Evolutionary conservation across 2,329 filamentous ascomycete species (phyloP).

Genomic region (Fusarium haematococcum): DNA sequence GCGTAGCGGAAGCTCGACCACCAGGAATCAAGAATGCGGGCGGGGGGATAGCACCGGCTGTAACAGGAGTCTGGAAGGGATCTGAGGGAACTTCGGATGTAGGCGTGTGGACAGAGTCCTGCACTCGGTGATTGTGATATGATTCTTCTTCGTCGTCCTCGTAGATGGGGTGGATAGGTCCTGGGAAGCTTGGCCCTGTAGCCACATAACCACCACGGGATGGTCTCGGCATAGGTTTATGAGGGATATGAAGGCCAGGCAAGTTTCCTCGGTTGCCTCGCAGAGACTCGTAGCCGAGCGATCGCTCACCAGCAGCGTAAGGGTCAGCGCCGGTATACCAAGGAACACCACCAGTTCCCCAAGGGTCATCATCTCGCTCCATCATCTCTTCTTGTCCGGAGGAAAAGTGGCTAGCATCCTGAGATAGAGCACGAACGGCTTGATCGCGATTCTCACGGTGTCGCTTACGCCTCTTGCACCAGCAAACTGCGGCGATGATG

Average conservation of each 20-base stretch:
- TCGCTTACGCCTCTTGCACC: conserved; percentile 56
- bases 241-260: conserved; percentile 45
- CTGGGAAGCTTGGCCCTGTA: conserved; percentile 50
- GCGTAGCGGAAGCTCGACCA: conserved; percentile 50
- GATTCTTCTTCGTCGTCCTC: conserved; percentile 68
- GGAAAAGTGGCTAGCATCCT: conserved; percentile 61
- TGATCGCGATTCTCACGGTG: conserved; percentile 57
- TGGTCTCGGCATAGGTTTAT: conserved; percentile 50
- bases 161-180: conserved; percentile 68
- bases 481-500: conserved; percentile 62
- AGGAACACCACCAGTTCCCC: conserved; percentile 39
- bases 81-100: conserved; percentile 57
- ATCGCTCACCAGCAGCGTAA: conserved; percentile 55
- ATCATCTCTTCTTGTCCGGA: conserved; percentile 60
- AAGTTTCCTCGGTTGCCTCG: conserved; percentile 48
- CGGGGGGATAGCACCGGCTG: conserved; percentile 28
- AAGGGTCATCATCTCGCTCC: conserved; percentile 52
- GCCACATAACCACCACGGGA: conserved; percentile 49
- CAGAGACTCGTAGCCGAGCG: conserved; percentile 64
- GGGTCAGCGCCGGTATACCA: conserved; percentile 62
- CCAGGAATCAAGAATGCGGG: conserved; percentile 45
- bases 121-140: conserved; percentile 43
- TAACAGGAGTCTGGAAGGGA: conserved; percentile 62
- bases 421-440: conserved; percentile 61
- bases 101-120: conserved; percentile 46